Conservation (phyloP, 768 basidiomycete genomes). For the Cytidiella melzeri region DNA sequence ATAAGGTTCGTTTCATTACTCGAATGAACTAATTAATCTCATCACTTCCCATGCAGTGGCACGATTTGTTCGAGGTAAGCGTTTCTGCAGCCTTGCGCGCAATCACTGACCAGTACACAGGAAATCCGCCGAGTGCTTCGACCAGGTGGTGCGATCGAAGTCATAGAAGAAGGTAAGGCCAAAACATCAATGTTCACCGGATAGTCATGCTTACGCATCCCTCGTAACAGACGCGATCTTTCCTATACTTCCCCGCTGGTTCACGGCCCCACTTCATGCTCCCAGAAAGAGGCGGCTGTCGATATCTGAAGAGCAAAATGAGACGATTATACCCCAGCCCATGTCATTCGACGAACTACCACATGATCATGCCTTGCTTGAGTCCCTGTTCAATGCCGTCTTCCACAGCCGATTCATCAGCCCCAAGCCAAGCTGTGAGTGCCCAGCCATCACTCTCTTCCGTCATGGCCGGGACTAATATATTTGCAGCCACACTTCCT, state of each 20-base stretch:
- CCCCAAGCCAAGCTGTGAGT: constrained; percentile 57
- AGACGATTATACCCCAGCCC: constrained; percentile 28
- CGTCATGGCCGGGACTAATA: constrained; percentile 2
- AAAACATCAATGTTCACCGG: neutral
- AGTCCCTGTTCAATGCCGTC: constrained; percentile 59
- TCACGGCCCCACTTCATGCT: constrained; percentile 60
- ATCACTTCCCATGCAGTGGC: constrained; percentile 45
- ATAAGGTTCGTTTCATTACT: constrained; percentile 41
- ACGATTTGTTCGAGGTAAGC: constrained; percentile 56
- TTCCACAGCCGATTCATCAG: constrained; percentile 72
- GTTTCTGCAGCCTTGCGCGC: neutral
- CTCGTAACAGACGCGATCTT: constrained; percentile 57
- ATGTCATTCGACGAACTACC: constrained; percentile 32
- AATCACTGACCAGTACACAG: constrained; percentile 29
- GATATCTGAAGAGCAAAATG: constrained; percentile 47
- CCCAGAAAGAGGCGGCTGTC: constrained; percentile 33
- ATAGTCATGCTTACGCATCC: neutral
- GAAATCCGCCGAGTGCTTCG: constrained; percentile 67
- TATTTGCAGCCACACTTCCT: constrained; percentile 51
- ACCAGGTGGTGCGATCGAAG: constrained; percentile 65
- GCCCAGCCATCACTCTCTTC: neutral
- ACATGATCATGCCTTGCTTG: constrained; percentile 68
- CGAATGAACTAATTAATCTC: neutral
- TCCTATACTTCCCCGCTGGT: constrained; percentile 72
- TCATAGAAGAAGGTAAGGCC: constrained; percentile 63